Evolutionary conservation across 2,329 filamentous ascomycete species (phyloP), one percentile per base, ranked within the genome.

Genomic region (Cladosporium velox): DNA sequence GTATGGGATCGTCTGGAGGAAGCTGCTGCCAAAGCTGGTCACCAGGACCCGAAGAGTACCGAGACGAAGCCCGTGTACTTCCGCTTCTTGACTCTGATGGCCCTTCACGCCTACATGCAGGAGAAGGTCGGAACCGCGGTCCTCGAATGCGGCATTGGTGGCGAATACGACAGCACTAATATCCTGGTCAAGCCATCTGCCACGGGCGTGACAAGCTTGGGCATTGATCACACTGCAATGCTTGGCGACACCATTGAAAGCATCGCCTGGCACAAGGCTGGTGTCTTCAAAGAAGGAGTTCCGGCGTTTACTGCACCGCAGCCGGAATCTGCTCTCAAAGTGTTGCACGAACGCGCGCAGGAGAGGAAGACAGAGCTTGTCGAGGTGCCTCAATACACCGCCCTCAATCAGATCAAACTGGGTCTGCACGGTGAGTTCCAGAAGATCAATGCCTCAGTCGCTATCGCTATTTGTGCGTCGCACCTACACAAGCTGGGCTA

Each of bases 201-300:
- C 1, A 86, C 88, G 1, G 91, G 90, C 0, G 88, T 97, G 44
- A 89, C 92, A 24, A 92, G 90, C 73, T 78, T 97, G 52, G 93
- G 92, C 3, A 90, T 97, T 67, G 93, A 97, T 72, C 93, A 97
- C 77, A 88, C 90, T 0, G 87, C 85, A 4, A 88, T 96, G 84
- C 82, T 97, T 41, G 93, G 93, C 12, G 83, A 86, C 44, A 93
- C 92, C 0, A 85, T 94, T 60, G 88, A 91, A 65, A 83, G 92
- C 73, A 97, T 97, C 70, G 89, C 93, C 3, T 97, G 93, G 93
- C 91, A 97, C 76, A 97, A 97, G 78, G 90, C 89, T 7, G 93
- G 93, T 0, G 91, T 97, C 54, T 90, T 96, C 76, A 97, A 96
- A 77, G 61, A 78, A 0, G 87, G 86, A 0, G 84, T 85, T 4